These are phyloP conservation scores for Solanum medicagineum DNA, from an alignment of 257 asterid species.

Conservation along the genomic window DNA sequence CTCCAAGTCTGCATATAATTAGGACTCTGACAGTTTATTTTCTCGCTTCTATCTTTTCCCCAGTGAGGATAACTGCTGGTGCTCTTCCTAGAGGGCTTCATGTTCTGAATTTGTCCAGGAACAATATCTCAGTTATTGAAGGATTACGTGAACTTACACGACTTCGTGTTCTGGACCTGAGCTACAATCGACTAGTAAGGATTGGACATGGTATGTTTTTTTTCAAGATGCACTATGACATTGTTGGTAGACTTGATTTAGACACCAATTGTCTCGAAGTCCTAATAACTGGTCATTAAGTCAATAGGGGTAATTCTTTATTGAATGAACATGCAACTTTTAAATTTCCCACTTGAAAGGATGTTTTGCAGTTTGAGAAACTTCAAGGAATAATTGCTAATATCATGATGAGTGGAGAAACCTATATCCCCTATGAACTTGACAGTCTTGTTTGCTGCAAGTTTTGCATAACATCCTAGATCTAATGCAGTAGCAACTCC, in stretches of 20 bases:
- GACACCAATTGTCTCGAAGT: neutral
- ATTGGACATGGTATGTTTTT: conserved; percentile 79
- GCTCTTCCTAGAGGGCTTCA: conserved; percentile 95
- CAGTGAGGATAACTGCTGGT: conserved; percentile 87
- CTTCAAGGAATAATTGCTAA: neutral
- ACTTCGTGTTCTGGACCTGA: conserved; percentile 89
- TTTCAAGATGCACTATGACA: neutral
- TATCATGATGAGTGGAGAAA: neutral
- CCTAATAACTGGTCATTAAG: neutral
- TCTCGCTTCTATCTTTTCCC: neutral
- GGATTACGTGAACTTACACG: conserved; percentile 89
- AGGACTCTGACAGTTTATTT: neutral
- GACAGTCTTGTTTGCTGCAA: neutral
- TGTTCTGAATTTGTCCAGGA: conserved; percentile 76
- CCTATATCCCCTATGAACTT: neutral
- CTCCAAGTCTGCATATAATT: neutral
- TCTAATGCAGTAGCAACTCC: neutral
- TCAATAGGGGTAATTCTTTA: neutral
- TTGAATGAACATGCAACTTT: neutral
- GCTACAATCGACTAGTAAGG: conserved; percentile 78
- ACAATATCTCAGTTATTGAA: conserved; percentile 75
- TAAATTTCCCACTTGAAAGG: neutral
- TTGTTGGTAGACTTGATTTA: neutral
- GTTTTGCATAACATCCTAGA: neutral
- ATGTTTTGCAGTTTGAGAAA: neutral